Base-by-base conservation (phyloP, 805 yeast genomes). In the Sugiyamaella boreocaroliniensis region DNA sequence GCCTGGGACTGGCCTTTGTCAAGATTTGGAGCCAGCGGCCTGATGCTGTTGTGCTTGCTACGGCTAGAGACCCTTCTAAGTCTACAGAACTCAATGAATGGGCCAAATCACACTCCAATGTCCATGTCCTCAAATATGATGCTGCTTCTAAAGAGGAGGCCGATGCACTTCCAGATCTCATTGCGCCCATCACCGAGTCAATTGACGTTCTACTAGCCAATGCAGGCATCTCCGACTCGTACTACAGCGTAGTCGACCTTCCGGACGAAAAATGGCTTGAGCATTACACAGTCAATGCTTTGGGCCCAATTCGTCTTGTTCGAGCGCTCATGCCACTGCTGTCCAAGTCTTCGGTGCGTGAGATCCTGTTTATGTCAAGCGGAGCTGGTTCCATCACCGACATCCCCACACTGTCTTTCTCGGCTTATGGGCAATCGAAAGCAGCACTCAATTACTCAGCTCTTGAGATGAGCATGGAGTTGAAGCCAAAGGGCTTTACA, bases 341-440 rank as follows among this genome's bases (percentile, higher is more conserved):
- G 51, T 15, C n/a, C 32, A 55, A 59, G 50, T 55, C 58, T 12
- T 29, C 47, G 4, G 54, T 61, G 8, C 64, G 62, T 54, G 57
- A 65, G 50, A 45, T 69, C 12, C 54, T 63, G 20, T 65, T 66
- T 49, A 51, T 67, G 15, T 62, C 72, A 9, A 56, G 66, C 19
- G 19, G 47, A 9, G 67, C 62, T 8, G 73, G 66, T 4, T 59
- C 66, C 16, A 52, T 66, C 15, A 53, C 55, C 3, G 55, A 34
- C 1, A 58, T 48, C 44, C 10, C 57, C 6, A 60, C 61, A 4
- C n/a, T 58, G 12, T 22, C 58, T 6, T 44, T 52, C 19, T 53
- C 64, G 15, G 68, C 71, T 14, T 72, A 72, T 51, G 74, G 74
- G 1, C 60, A 59, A 40, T 66, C 73, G 10, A 72, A 73, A 58